Conservation (phyloP, 148 eudicot genomes). For the Rhododendron kiyosumense region DNA sequence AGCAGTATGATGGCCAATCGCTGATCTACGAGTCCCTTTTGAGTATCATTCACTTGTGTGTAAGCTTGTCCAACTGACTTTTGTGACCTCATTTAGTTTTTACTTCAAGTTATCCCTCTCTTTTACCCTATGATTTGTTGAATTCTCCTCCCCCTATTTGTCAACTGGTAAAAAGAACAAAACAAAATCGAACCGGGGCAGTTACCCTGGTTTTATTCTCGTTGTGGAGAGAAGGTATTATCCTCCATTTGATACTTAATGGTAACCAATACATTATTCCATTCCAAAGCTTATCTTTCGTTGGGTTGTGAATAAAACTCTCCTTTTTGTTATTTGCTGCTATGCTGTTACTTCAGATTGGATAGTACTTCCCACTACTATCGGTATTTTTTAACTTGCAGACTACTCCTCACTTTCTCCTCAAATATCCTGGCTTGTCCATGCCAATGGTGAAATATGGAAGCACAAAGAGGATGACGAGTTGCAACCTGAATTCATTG, state of each 20-base stretch:
- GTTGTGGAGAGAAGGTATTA: background rate
- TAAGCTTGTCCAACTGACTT: background rate
- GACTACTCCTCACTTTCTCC: conserved; percentile 45
- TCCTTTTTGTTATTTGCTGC: background rate
- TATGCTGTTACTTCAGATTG: background rate
- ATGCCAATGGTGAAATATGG: conserved; percentile 62
- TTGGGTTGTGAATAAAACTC: background rate
- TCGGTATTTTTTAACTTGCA: conserved; percentile 8
- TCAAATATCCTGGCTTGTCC: conserved; percentile 56
- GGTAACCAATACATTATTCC: background rate
- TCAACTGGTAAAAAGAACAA: background rate
- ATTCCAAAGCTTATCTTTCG: background rate
- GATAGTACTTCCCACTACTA: background rate
- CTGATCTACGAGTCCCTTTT: background rate
- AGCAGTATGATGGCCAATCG: background rate
- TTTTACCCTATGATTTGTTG: background rate
- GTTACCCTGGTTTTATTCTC: background rate
- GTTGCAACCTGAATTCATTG: conserved; percentile 43
- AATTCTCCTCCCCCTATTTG: background rate
- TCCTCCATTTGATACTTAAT: background rate
- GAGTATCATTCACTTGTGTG: background rate
- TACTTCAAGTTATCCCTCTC: background rate
- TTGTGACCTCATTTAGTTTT: background rate
- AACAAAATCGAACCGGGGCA: background rate
- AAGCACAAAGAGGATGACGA: conserved; percentile 49